Evolutionary conservation across 805 yeast species (phyloP).

Genomic region (Myxozyma kluyveri): DNA sequence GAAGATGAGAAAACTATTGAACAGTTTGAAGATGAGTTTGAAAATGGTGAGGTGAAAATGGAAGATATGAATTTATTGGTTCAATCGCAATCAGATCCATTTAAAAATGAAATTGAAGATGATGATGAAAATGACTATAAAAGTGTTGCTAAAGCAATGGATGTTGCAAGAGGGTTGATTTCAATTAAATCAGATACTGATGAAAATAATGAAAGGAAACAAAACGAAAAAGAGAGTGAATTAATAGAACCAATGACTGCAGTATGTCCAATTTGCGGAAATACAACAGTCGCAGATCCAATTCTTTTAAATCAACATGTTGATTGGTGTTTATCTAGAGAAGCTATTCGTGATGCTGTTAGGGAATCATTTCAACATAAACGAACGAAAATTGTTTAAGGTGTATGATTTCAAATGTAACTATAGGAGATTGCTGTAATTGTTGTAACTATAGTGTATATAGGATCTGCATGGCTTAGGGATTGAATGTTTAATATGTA

Average conservation of each 20-base stretch:
- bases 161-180: no score
- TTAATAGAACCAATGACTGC: background rate
- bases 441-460: no score
- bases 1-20: conserved; percentile 3
- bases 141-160: background rate
- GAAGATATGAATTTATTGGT: conserved; percentile 6
- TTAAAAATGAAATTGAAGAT: no score
- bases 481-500: no score
- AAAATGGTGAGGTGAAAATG: conserved; percentile 1
- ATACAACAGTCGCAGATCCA: conserved; percentile 12
- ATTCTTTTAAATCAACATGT: conserved; percentile 27
- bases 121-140: background rate
- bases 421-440: no score
- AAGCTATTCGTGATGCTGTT: conserved; percentile 28
- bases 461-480: no score
- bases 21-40: background rate
- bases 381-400: background rate
- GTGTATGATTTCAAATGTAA: no score
- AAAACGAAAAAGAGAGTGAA: background rate
- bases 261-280: conserved; percentile 31
- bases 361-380: conserved; percentile 14
- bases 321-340: conserved; percentile 32
- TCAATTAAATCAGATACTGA: no score
- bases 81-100: conserved; percentile 6
- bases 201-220: no score